Evolutionary conservation across 495 filamentous ascomycete genomes (phyloP).

Genomic region (Glonium stellatum): DNA sequence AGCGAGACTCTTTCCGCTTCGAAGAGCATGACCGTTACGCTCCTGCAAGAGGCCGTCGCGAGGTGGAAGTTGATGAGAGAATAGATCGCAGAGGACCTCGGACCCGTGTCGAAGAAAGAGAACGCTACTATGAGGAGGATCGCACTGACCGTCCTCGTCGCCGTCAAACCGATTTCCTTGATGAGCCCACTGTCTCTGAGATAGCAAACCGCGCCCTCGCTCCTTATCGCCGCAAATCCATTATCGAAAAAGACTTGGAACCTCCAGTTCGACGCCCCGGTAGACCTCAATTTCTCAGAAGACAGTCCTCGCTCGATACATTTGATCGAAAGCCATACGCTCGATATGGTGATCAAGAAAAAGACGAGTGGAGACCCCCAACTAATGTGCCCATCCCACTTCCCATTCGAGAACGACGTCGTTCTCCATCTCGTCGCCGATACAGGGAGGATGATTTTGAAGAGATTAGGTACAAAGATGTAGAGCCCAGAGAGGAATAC

Average conservation of each 20-base stretch:
- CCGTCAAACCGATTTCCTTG: constrained; percentile 32
- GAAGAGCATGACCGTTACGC: constrained; percentile 33
- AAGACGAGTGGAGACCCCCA: constrained; percentile 41
- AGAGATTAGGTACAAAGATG: constrained; percentile 36
- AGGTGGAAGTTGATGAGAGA: constrained; percentile 32
- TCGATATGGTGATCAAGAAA: constrained; percentile 44
- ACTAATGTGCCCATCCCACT: constrained; percentile 49
- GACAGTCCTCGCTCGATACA: constrained; percentile 64
- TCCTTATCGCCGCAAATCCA: constrained; percentile 32
- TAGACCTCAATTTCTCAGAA: constrained; percentile 53
- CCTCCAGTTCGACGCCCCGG: constrained; percentile 41
- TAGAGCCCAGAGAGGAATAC: constrained; percentile 30
- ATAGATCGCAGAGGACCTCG: constrained; percentile 29
- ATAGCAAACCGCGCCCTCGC: constrained; percentile 35
- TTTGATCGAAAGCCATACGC: constrained; percentile 59
- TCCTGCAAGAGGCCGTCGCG: constrained; percentile 24
- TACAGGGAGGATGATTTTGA: constrained; percentile 35
- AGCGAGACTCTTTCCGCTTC: constrained; percentile 29
- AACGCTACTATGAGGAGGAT: constrained; percentile 49
- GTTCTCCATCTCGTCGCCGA: constrained; percentile 21
- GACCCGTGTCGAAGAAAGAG: constrained; percentile 43
- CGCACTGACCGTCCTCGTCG: constrained; percentile 50
- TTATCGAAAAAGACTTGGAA: constrained; percentile 41
- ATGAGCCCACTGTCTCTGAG: constrained; percentile 32
- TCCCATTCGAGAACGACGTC: constrained; percentile 37